Evolutionary conservation across 495 filamentous ascomycete species (phyloP).

Genomic region (Lasiosphaeriaceae sp.): DNA sequence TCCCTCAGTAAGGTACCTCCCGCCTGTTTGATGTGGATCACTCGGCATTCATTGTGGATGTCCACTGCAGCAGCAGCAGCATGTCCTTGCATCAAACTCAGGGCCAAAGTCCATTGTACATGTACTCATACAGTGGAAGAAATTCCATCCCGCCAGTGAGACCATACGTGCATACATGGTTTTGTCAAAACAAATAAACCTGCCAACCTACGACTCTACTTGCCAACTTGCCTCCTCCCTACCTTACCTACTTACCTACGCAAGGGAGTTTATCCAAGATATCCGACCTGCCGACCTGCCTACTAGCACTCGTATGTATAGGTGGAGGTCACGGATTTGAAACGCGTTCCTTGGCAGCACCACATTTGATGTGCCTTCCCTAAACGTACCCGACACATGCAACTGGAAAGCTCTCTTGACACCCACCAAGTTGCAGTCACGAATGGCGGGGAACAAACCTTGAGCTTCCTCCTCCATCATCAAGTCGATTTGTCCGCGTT

Average conservation of each 20-base stretch:
- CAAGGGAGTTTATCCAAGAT: too few relatives aligned
- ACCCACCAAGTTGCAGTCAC: constrained; percentile 3
- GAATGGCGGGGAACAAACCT: background rate
- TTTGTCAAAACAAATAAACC: too few relatives aligned
- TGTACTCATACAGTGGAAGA: background rate
- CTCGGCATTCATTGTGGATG: background rate
- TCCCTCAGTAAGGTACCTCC: too few relatives aligned
- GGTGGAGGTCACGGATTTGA: background rate
- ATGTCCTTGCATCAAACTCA: background rate
- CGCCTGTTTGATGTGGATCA: background rate
- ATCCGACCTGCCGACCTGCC: too few relatives aligned
- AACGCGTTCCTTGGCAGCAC: constrained; percentile 9
- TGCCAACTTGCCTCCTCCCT: too few relatives aligned
- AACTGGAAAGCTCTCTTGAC: background rate
- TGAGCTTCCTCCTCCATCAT: too few relatives aligned
- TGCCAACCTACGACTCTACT: too few relatives aligned
- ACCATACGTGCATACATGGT: background rate
- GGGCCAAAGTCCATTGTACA: too few relatives aligned
- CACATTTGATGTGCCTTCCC: constrained; percentile 16
- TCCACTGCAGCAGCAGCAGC: background rate
- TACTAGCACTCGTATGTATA: too few relatives aligned
- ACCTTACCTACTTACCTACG: too few relatives aligned
- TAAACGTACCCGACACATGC: constrained; percentile 22
- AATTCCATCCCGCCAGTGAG: background rate
- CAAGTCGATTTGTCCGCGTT: too few relatives aligned